Percentiles rank a stretch among this genome's conserved stretches.
Evolutionary conservation across 768 basidiomycete genomes (phyloP).

Genomic region (Serendipita sp.): DNA sequence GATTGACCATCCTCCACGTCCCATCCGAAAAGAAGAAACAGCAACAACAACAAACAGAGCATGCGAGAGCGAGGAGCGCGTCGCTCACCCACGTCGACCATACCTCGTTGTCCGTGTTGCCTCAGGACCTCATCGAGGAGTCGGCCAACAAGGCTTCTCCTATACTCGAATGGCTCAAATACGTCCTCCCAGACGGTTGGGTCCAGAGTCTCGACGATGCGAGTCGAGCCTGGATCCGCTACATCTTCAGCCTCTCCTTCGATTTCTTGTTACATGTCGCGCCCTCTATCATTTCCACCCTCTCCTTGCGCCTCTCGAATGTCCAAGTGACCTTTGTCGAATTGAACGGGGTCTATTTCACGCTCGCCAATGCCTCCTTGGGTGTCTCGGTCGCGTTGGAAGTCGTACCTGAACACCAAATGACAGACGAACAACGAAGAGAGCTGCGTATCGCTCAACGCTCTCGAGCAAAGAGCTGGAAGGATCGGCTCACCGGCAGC

Average conservation of each 20-base stretch:
- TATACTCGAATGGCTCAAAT: background rate
- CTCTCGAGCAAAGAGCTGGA: background rate
- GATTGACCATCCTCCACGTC: background rate
- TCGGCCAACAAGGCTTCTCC: background rate
- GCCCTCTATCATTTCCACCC: background rate
- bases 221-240: background rate
- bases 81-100: background rate
- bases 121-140: background rate
- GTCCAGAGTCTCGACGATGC: background rate
- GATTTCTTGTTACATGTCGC: background rate
- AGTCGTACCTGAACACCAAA: constrained; percentile 3
- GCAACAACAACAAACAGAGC: background rate
- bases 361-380: background rate
- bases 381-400: background rate
- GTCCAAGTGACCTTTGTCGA: background rate
- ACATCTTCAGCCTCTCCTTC: background rate
- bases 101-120: background rate
- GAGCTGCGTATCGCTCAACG: background rate
- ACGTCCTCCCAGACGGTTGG: background rate
- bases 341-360: background rate
- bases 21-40: background rate
- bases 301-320: background rate
- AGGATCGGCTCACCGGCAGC: background rate
- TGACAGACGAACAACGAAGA: background rate
- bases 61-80: background rate